Base-by-base conservation (phyloP, 2,329 filamentous ascomycete species). In the Scortechinia acanthostroma region DNA sequence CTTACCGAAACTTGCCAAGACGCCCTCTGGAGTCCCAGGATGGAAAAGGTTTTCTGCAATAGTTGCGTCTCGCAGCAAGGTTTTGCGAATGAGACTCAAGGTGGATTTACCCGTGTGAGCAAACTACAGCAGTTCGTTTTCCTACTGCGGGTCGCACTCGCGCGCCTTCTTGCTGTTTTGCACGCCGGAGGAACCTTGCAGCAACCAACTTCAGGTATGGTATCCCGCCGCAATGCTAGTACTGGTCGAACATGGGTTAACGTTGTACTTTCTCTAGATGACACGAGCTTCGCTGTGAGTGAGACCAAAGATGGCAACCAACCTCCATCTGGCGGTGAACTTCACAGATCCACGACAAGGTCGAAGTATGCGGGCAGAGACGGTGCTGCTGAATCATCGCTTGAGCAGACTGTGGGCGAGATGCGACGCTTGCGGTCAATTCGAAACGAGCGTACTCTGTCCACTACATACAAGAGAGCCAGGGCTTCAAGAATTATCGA, bases 111-210 rank as follows among this genome's bases (percentile, higher is more conserved):
- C 49, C 78, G 81, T 49, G 79, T 96, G 28, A 88, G 88, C 16
- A 90, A 94, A 61, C 71, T 98, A 45, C 86, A 93, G 58, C 91
- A 98, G 68, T 98, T 95, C 59, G 83, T 96, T 4, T 96, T 96
- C 63, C 71, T 98, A 17, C 74, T 98, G 33, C 82, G 88, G 55
- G 93, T 98, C 19, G 93, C 93, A 16, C 77, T 98, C 52, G 93
- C 93, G 20, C 77, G 93, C 47, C 73, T 98, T 20, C 72, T 98
- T 49, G 87, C 91, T 40, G 95, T 94, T 22, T 74, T 98, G 23
- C 82, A 89, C 50, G 87, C 76, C 52, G 93, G 82, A 52, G 91
- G 91, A 46, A 86, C 88, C 21, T 67, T 97, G 42, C 84, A 90
- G 45, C 81, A 83, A 49, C 80, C 81, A 28, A 79, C 82, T 48